Conservation (phyloP, 164 flowering plant species). For the Malania oleifera region DNA sequence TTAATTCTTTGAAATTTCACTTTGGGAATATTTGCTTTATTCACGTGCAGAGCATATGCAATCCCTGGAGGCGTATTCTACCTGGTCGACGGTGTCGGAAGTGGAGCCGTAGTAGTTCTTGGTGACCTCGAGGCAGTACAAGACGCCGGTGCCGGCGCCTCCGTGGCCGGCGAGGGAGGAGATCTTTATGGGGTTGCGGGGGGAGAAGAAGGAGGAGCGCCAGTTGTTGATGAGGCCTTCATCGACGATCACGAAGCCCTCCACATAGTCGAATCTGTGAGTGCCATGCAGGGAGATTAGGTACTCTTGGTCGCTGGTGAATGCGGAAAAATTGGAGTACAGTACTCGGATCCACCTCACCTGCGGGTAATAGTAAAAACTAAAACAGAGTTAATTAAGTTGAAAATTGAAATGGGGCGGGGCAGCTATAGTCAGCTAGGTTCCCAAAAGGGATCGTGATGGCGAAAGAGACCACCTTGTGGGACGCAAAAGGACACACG, state of each 20-base stretch:
- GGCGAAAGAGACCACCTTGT: constrained; percentile 14
- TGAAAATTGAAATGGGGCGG: too few species aligned
- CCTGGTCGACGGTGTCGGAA: constrained; percentile 66
- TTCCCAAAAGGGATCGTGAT: too few species aligned
- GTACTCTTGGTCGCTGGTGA: constrained; percentile 81
- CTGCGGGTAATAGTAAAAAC: constrained; percentile 33
- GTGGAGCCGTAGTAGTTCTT: constrained; percentile 62
- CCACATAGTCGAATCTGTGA: constrained; percentile 79
- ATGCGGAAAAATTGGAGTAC: constrained; percentile 67
- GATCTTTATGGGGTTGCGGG: constrained; percentile 74
- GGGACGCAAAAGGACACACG: constrained; percentile 8
- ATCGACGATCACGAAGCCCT: constrained; percentile 89
- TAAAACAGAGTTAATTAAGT: constrained; percentile 8
- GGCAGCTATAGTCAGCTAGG: too few species aligned
- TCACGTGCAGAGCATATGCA: too few species aligned
- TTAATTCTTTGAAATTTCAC: too few species aligned
- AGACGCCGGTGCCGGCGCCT: constrained; percentile 43
- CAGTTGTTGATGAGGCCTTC: constrained; percentile 88
- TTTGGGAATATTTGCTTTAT: too few species aligned
- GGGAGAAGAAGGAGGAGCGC: constrained; percentile 92
- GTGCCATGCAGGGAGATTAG: constrained; percentile 65
- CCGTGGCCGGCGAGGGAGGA: too few species aligned
- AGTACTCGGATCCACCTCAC: constrained; percentile 90
- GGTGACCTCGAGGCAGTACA: constrained; percentile 84
- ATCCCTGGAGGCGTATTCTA: too few species aligned